phyloP scores from a whole-genome alignment of 1,139 yeast genomes.

The Hemisphaericaspora subhashii region DNA sequence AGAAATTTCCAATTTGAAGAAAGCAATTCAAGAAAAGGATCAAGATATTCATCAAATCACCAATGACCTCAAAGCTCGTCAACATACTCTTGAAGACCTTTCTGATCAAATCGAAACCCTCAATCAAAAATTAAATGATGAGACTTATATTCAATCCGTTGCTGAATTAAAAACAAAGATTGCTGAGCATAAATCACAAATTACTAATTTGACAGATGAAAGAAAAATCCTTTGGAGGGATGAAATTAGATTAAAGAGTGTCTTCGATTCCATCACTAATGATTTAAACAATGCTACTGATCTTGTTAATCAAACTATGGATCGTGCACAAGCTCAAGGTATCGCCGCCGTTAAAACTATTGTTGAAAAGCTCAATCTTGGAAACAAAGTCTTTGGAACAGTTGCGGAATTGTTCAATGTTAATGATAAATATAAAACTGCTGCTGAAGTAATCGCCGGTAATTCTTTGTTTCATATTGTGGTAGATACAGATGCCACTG shows the following conservation, averaged over 20 bases:
- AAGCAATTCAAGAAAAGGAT: conserved; percentile 23
- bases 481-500: conserved; percentile 86
- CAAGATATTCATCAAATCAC: conserved; percentile 23
- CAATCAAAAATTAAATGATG: conserved; percentile 27
- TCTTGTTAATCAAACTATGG: conserved; percentile 70
- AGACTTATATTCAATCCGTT: conserved; percentile 20
- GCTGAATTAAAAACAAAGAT: conserved; percentile 34
- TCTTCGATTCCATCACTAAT: conserved; percentile 53
- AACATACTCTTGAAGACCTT: conserved; percentile 20
- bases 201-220: conserved; percentile 56
- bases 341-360: conserved; percentile 65
- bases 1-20: conserved; percentile 26
- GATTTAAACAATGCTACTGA: conserved; percentile 61
- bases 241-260: conserved; percentile 61
- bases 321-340: conserved; percentile 67
- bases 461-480: conserved; percentile 82
- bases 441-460: conserved; percentile 90
- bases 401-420: conserved; percentile 80
- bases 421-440: conserved; percentile 78
- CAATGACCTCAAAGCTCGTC: conserved; percentile 20
- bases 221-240: conserved; percentile 80
- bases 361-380: conserved; percentile 53
- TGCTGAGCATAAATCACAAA: conserved; percentile 36
- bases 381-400: conserved; percentile 73
- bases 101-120: conserved; percentile 44